Evolutionary conservation across 1,284 basidiomycete genomes (phyloP).

Genomic region (Pyrrhoderma lamaoense): DNA sequence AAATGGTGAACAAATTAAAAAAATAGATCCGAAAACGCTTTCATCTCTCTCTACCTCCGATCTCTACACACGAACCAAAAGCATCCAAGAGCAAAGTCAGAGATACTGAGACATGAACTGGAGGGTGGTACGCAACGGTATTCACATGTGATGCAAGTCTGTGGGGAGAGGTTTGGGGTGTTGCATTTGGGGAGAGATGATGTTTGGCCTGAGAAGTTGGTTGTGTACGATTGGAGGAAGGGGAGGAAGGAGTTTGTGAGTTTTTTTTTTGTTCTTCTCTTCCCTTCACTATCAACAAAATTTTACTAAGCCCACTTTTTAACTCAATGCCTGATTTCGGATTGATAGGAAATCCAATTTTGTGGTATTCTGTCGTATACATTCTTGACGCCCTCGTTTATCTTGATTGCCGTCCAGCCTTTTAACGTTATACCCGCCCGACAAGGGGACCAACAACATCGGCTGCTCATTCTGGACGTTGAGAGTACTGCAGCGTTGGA

Average conservation of each 20-base stretch:
- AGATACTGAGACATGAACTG: conserved; percentile 6
- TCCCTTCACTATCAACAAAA: no score
- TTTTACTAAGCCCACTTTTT: no score
- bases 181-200: conserved; percentile 31
- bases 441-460: conserved; percentile 6
- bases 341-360: conserved; percentile 10
- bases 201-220: conserved; percentile 33
- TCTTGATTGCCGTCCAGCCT: conserved; percentile 16
- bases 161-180: conserved; percentile 41
- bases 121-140: conserved; percentile 23
- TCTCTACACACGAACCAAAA: conserved; percentile 10
- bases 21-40: not conserved
- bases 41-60: conserved; percentile 4
- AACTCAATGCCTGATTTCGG: no score
- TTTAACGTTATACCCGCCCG: conserved; percentile 7
- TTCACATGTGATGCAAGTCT: conserved; percentile 43
- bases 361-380: conserved; percentile 10
- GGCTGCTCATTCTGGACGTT: conserved; percentile 17
- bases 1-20: not conserved
- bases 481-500: conserved; percentile 4
- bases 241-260: conserved; percentile 40
- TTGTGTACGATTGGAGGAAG: conserved; percentile 60
- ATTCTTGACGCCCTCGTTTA: conserved; percentile 6
- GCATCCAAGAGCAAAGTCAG: conserved; percentile 9
- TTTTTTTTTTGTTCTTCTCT: conserved; percentile 11